Evolutionary conservation across 228 moss, liverwort and hornwort species (phyloP).

Genomic region (Sphagnum fallax): DNA sequence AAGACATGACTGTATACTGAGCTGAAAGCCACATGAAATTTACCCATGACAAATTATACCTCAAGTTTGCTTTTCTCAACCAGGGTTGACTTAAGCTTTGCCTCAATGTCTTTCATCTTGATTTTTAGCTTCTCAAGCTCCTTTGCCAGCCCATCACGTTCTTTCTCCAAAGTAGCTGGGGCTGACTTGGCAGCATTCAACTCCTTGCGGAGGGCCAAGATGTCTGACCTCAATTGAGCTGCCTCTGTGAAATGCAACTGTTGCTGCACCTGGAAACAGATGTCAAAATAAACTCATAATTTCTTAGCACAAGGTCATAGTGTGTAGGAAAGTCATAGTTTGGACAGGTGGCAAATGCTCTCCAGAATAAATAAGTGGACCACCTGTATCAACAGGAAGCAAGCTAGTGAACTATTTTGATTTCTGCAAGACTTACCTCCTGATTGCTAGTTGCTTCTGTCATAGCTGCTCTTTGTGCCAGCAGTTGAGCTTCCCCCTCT

Average conservation of each 20-base stretch:
- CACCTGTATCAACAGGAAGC: too few species aligned
- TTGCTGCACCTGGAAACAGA: constrained; percentile 25
- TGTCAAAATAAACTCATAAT: too few species aligned
- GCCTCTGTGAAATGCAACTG: constrained; percentile 51
- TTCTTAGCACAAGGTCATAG: too few species aligned
- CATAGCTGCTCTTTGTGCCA: constrained; percentile 25
- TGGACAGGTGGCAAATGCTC: too few species aligned
- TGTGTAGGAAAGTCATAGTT: too few species aligned
- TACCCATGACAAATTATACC: constrained; percentile 19
- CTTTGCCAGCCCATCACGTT: constrained; percentile 72
- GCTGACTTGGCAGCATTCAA: constrained; percentile 57
- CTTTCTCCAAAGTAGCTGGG: constrained; percentile 66
- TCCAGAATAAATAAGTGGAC: too few species aligned
- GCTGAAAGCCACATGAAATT: neutral
- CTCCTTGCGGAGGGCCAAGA: constrained; percentile 51
- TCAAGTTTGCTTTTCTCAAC: constrained; percentile 89
- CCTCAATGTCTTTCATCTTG: constrained; percentile 76
- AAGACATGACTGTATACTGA: neutral
- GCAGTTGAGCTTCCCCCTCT: constrained; percentile 16
- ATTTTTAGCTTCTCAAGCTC: constrained; percentile 71
- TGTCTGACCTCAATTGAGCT: constrained; percentile 61
- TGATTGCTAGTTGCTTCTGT: constrained; percentile 34
- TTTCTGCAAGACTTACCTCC: constrained; percentile 29
- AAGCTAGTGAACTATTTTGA: too few species aligned
- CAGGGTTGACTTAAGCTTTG: constrained; percentile 78